Conservation (phyloP, 2,329 filamentous ascomycete genomes). For the Epichloe sp. region DNA sequence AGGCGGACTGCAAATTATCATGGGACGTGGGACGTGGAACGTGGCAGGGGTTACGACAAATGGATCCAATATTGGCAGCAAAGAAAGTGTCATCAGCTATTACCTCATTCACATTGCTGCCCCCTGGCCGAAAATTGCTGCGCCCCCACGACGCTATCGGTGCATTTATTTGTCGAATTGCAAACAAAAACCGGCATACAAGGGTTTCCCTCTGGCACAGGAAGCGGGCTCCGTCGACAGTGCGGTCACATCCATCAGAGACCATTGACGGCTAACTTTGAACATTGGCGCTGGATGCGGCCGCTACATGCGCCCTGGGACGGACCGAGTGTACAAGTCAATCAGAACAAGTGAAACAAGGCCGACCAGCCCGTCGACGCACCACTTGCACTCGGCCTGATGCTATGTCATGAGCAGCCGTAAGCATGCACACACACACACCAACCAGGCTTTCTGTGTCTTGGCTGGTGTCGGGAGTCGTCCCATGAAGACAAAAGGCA, state of each 20-base stretch:
- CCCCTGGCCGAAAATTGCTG: neutral
- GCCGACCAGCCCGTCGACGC: neutral
- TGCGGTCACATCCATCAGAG: neutral
- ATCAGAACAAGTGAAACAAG: neutral
- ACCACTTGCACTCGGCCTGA: neutral
- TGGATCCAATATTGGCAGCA: neutral
- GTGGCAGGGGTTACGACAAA: slow-evolving; percentile 1
- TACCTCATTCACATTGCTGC: neutral
- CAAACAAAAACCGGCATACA: neutral
- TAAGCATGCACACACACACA: neutral
- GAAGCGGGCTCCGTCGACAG: neutral
- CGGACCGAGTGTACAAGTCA: neutral
- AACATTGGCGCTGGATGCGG: neutral
- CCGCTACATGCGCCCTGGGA: neutral
- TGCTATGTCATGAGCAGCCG: neutral
- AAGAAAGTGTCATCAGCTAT: neutral
- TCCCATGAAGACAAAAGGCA: neutral
- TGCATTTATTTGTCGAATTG: neutral
- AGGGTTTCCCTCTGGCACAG: neutral
- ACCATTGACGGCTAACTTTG: neutral
- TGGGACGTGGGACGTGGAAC: neutral
- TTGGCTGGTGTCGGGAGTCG: neutral
- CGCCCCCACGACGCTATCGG: neutral
- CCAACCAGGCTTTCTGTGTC: neutral
- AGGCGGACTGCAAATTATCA: neutral